Evolutionary conservation across 169 alveolate species (phyloP), one percentile per base, ranked within the genome.

Genomic region (Cryptosporidium xiaoi): DNA sequence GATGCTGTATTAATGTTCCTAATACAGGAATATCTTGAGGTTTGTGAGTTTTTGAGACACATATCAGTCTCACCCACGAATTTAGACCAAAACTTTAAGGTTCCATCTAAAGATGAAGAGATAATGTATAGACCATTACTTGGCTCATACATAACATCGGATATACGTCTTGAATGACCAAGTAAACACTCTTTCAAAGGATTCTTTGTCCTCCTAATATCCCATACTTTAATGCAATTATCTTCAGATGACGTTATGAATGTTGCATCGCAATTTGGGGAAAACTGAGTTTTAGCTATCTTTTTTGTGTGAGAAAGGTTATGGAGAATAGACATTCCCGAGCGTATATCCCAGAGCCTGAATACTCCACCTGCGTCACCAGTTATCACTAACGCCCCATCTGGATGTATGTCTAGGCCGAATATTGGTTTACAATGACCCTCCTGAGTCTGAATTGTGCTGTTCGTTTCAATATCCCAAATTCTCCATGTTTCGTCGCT

Each of bases 301-400:
- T 93, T 82, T 58, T 91, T 91, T 1, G 92, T 92, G 82, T 96
- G 98, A 1, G 94, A 95, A 18, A 51, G 48, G 24, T 93, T 77
- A 24, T 85, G 66, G 29, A 92, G 65, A 16, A 96, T 91, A 44
- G 91, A 82, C 71, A 91, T 92, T 10, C 98, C 98, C n/a, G 94
- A 68, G 65, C 98, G 87, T 40, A 96, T 83, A 90, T 96, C 98
- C 97, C 97, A 96, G 6, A 94, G 64, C 40, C 92, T 64, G 13
- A 94, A 93, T 60, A 89, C 66, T 51, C 98, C 98, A 27, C 94
- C 92, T 7, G 94, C 71, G 90, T 96, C 98, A 12, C 98, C 97
- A 40, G 94, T 92, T 20, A 92, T 93, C 6, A 94, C 84, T 13
- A 96, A 71, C 34, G 96, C 93, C 1, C 98, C 98, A 91, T 96